Conservation (phyloP, 208 protist genomes). For the Trichomonas vaginalis region DNA sequence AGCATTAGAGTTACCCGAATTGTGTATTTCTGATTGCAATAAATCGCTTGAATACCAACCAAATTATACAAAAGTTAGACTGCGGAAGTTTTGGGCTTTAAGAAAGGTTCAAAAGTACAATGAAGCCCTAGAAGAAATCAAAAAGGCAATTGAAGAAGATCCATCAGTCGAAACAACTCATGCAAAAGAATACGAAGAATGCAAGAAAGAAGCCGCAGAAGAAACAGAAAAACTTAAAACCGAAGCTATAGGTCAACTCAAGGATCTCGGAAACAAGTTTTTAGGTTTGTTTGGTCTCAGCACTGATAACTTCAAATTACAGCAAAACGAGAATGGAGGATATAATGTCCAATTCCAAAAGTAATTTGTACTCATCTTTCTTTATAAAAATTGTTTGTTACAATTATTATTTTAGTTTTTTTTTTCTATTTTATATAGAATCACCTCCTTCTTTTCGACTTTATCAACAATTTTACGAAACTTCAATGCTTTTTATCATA, state of each 20-base stretch:
- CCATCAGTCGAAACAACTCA: background rate
- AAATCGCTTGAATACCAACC: background rate
- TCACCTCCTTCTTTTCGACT: too few species aligned
- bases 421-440: too few species aligned
- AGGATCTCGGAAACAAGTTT: slow-evolving; percentile 4
- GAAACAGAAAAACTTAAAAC: slow-evolving; percentile 11
- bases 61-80: background rate
- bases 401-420: too few species aligned
- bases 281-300: background rate
- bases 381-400: too few species aligned
- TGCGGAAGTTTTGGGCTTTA: background rate
- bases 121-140: background rate
- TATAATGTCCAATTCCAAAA: background rate
- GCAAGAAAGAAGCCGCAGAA: background rate
- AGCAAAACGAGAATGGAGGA: background rate
- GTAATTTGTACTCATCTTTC: background rate
- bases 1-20: background rate
- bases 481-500: too few species aligned
- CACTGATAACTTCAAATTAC: slow-evolving; percentile 11
- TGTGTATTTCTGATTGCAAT: background rate
- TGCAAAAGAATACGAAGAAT: background rate
- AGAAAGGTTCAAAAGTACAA: background rate
- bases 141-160: slow-evolving; percentile 15
- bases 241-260: background rate
- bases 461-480: too few species aligned